Conservation (phyloP, 2,329 filamentous ascomycete genomes). For the Claviceps sp. region DNA sequence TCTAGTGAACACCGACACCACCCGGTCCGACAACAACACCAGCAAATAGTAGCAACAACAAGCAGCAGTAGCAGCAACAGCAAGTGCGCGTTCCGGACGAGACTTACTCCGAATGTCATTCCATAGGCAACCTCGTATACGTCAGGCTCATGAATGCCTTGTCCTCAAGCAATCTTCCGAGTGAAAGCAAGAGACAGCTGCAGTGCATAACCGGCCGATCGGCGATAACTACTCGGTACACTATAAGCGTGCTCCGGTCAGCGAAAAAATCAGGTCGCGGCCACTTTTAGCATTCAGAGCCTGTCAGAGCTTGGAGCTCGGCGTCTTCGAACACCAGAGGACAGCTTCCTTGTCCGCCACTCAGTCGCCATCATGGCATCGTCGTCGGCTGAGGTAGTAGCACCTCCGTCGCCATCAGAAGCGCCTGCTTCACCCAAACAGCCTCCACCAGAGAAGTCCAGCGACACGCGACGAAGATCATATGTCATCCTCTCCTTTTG, state of each 20-base stretch:
- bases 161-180: not conserved
- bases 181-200: not conserved
- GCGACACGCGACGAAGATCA: slow-evolving; percentile 55
- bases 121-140: not conserved
- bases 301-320: not conserved
- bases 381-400: slow-evolving; percentile 7
- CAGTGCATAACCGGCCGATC: not conserved
- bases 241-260: not conserved
- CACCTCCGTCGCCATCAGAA: slow-evolving; percentile 7
- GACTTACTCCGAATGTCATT: not conserved
- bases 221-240: not conserved
- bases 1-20: not conserved
- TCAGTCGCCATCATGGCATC: slow-evolving; percentile 5
- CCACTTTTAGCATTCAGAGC: not conserved
- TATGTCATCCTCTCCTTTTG: slow-evolving; percentile 80
- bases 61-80: not conserved
- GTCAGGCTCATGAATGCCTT: not conserved
- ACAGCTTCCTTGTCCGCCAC: not conserved
- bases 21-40: not conserved
- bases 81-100: not conserved
- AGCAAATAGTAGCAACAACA: not conserved
- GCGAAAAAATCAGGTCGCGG: not conserved
- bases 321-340: not conserved
- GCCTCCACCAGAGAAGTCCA: slow-evolving; percentile 66
- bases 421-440: slow-evolving; percentile 13